Evolutionary conservation across 1,284 basidiomycete genomes (phyloP).

Genomic region (Ustilago loliicola): DNA sequence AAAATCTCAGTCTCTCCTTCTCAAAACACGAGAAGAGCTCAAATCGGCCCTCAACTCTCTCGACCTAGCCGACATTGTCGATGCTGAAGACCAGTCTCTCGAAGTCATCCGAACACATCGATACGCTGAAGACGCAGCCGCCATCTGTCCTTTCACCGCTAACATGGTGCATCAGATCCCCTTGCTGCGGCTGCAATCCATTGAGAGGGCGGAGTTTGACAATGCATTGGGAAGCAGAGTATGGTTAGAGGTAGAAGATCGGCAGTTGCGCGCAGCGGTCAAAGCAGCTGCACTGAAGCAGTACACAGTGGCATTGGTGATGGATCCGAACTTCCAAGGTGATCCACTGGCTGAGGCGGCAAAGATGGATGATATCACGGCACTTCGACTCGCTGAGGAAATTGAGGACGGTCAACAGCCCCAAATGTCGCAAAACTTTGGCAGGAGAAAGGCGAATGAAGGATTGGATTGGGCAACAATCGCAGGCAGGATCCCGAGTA

Average conservation of each 20-base stretch:
- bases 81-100: slow-evolving; percentile 50
- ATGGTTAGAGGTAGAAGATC: slow-evolving; percentile 41
- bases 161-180: slow-evolving; percentile 35
- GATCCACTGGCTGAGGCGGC: slow-evolving; percentile 30
- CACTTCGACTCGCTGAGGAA: slow-evolving; percentile 30
- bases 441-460: not conserved
- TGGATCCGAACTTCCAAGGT: slow-evolving; percentile 16
- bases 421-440: not conserved
- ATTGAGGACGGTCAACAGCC: slow-evolving; percentile 21
- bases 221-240: slow-evolving; percentile 27
- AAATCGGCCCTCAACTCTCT: slow-evolving; percentile 36
- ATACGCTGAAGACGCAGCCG: slow-evolving; percentile 19
- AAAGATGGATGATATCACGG: slow-evolving; percentile 23
- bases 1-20: slow-evolving; percentile 5
- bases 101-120: slow-evolving; percentile 35
- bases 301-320: slow-evolving; percentile 15
- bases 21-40: slow-evolving; percentile 39
- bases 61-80: slow-evolving; percentile 43
- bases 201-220: slow-evolving; percentile 47
- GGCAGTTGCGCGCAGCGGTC: slow-evolving; percentile 29
- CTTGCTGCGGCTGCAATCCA: slow-evolving; percentile 37
- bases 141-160: slow-evolving; percentile 25
- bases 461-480: slow-evolving; percentile 43
- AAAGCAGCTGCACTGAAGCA: slow-evolving; percentile 34
- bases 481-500: slow-evolving; percentile 23